A percentile compares a stretch with the other conserved stretches of the same genome.
These are phyloP conservation scores for Marsdenia floribunda DNA, from an alignment of 257 asterid genomes.

Conservation along the genomic window DNA sequence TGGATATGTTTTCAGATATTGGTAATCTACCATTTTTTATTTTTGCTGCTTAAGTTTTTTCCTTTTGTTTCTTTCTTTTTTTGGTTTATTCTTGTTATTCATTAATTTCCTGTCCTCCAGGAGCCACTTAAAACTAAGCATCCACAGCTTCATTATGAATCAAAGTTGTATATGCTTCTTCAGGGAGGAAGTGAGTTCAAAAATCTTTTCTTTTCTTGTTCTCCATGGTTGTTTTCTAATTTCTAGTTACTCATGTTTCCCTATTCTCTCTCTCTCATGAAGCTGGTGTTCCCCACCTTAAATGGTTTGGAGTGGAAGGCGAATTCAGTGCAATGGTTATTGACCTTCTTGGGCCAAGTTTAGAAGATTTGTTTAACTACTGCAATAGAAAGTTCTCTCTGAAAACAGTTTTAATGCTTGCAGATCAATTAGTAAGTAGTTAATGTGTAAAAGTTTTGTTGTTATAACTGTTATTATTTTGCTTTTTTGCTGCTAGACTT, in stretches of 20 bases:
- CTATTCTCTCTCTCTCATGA: constrained; percentile 22
- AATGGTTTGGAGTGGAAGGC: constrained; percentile 89
- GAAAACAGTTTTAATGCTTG: constrained; percentile 93
- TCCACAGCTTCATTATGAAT: constrained; percentile 91
- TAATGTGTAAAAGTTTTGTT: neutral
- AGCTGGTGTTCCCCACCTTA: constrained; percentile 88
- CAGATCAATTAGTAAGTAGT: constrained; percentile 84
- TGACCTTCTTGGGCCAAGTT: constrained; percentile 87
- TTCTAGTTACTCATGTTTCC: constrained; percentile 11
- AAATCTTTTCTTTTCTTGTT: constrained; percentile 4
- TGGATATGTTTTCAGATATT: neutral
- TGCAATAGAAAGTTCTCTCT: constrained; percentile 73
- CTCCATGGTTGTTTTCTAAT: constrained; percentile 6
- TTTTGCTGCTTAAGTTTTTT: neutral
- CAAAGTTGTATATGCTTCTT: constrained; percentile 81
- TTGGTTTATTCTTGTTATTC: neutral
- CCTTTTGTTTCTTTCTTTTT: no score
- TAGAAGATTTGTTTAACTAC: constrained; percentile 80
- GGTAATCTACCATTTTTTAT: neutral
- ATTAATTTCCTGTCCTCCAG: constrained; percentile 28
- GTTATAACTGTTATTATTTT: neutral
- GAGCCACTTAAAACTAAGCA: constrained; percentile 84
- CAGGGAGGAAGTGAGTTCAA: constrained; percentile 85
- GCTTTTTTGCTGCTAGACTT: constrained; percentile 5
- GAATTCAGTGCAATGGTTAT: constrained; percentile 86